These are phyloP conservation scores for Chrysochromulina tobinii DNA, from an alignment of 78 protist species.

Conservation along the genomic window DNA sequence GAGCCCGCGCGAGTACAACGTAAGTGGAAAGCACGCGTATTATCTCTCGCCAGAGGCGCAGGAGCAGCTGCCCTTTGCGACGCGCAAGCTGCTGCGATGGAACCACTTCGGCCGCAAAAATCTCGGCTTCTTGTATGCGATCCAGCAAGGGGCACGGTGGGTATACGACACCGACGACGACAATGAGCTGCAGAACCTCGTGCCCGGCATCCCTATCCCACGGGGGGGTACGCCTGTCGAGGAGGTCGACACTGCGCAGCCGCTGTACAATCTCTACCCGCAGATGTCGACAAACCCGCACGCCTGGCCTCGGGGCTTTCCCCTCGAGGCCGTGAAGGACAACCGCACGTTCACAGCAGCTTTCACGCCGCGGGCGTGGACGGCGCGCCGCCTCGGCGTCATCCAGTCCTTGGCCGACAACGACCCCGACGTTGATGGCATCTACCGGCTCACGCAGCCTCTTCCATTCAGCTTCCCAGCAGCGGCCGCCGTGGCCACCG, in stretches of 20 bases:
- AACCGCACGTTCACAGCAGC: not conserved
- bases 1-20: not conserved
- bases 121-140: not conserved
- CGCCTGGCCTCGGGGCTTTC: constrained; percentile 16
- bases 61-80: not conserved
- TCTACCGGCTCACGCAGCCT: not conserved
- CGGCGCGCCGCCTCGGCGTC: not conserved
- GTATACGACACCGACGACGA: constrained; percentile 5
- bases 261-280: not conserved
- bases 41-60: not conserved
- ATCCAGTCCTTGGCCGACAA: constrained; percentile 18
- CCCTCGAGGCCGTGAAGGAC: not conserved
- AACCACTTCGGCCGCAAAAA: constrained; percentile 6
- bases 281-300: not conserved
- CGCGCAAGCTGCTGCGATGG: not conserved
- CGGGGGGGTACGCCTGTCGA: not conserved
- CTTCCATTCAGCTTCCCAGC: not conserved
- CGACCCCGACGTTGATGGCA: constrained; percentile 46
- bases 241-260: not conserved
- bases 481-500: too few relatives aligned
- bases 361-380: not conserved
- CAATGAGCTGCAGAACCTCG: not conserved
- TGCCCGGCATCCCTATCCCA: not conserved
- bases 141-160: not conserved
- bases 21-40: not conserved